Base-by-base conservation (phyloP, 495 filamentous ascomycete genomes). In the Penicillium alfredii region DNA sequence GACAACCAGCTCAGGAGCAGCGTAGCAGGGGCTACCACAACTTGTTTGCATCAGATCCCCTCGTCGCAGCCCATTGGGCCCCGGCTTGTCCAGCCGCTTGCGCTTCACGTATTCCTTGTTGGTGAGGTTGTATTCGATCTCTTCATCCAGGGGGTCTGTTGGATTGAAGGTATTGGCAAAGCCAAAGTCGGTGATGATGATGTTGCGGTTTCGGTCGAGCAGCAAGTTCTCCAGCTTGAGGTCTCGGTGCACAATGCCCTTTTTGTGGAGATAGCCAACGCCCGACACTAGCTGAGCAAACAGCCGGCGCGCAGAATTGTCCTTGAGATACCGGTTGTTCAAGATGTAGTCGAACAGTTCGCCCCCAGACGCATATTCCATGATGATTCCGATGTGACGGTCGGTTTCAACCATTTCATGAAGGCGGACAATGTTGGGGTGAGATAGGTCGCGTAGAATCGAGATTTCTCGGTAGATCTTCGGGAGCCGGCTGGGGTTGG, bases 321-420 rank as follows among this genome's bases (percentile, higher is more conserved):
- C 92, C 56, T 96, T 96, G 24, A 99, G 72, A 57, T 94, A 97
- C 21, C 92, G 80, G 56, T 99, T 88, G 49, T 92, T 90, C 31
- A 97, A 70, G 45, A 99, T 99, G 60, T 95, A 93, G 62, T 99
- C 92, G 60, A 99, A 99, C 4, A 99, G 75, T 56, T 99, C 92
- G 42, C 92, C 92, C 8, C 92, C 92, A 3, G 93, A 97, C 3
- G 92, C 92, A 51, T 97, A 99, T 57, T 99, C 92, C 49, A 99
- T 78, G 42, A 99, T 92, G 57, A 99, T 97, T 45, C 92, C 92
- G 53, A 96, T 97, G 45, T 95, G 86, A 20, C 86, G 79, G 49
- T 95, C 86, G 0, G 92, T 97, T 56, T 97, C 89, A 10, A 93
- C 88, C 89, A 99, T 96, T 64, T 99, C 94, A 54, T 96, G 90